Conservation (phyloP, 805 yeast species). For the Saturnispora zaruensis region DNA sequence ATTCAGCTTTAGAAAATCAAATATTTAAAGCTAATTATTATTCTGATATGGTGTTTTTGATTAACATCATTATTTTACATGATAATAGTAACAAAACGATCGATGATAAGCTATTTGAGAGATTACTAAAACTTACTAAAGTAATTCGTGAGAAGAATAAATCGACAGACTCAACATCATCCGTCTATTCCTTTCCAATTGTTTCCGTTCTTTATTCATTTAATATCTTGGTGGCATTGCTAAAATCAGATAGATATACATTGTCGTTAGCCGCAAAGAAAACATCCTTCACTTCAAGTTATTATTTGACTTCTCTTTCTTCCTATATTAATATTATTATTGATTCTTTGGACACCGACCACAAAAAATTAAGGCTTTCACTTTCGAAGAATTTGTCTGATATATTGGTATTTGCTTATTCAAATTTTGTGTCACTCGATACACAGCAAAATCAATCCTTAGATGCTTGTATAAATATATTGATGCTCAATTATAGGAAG, state of each 20-base stretch:
- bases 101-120: conserved; percentile 25
- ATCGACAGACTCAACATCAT: conserved; percentile 4
- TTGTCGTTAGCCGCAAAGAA: conserved; percentile 21
- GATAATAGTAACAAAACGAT: conserved; percentile 24
- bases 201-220: conserved; percentile 24
- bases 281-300: conserved; percentile 13
- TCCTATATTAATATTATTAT: conserved; percentile 17
- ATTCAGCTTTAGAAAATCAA: conserved; percentile 25
- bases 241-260: conserved; percentile 27
- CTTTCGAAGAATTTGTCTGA: conserved; percentile 27
- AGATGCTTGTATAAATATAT: conserved; percentile 18
- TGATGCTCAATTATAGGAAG: conserved; percentile 17
- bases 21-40: conserved; percentile 28
- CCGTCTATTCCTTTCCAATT: conserved; percentile 24
- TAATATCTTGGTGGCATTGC: conserved; percentile 22
- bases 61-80: conserved; percentile 24
- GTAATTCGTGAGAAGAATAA: conserved; percentile 18
- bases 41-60: conserved; percentile 23
- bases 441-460: conserved; percentile 21
- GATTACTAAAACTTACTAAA: conserved; percentile 26
- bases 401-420: conserved; percentile 25
- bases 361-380: conserved; percentile 24
- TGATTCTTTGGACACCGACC: conserved; percentile 22
- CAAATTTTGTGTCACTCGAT: conserved; percentile 24
- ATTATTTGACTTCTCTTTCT: conserved; percentile 20